A percentile compares a stretch with the other conserved stretches of the same genome.
phyloP scores from a whole-genome alignment of 495 filamentous ascomycete genomes.

The Lophiotrema nucula region DNA sequence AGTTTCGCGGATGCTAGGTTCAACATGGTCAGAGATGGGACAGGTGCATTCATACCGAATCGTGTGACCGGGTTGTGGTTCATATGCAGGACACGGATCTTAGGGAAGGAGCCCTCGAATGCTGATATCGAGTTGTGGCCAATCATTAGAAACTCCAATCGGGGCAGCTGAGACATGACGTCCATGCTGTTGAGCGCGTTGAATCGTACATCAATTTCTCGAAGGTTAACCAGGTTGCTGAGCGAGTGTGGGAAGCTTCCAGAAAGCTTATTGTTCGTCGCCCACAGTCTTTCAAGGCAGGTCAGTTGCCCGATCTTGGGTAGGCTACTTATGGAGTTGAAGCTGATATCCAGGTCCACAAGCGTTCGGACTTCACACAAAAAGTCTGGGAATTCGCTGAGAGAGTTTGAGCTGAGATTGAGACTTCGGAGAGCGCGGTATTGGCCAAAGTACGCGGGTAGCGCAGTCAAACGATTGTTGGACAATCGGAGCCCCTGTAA shows the following conservation, averaged over 20 bases:
- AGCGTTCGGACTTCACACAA: conserved; percentile 77
- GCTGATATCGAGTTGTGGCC: conserved; percentile 89
- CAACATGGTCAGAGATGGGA: conserved; percentile 78
- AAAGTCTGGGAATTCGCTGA: conserved; percentile 79
- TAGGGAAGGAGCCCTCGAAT: conserved; percentile 81
- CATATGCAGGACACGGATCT: conserved; percentile 76
- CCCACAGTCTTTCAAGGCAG: conserved; percentile 82
- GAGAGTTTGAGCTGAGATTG: conserved; percentile 88
- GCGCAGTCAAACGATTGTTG: conserved; percentile 77
- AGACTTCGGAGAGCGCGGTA: conserved; percentile 76
- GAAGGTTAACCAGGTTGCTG: conserved; percentile 68
- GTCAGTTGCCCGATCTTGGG: conserved; percentile 76
- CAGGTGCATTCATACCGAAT: conserved; percentile 74
- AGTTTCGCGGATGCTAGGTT: conserved; percentile 88
- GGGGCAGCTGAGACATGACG: conserved; percentile 74
- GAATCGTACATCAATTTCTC: conserved; percentile 90
- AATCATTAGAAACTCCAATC: conserved; percentile 78
- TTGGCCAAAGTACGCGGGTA: conserved; percentile 77
- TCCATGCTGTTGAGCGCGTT: conserved; percentile 86
- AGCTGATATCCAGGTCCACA: conserved; percentile 93
- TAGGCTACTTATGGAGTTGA: conserved; percentile 79
- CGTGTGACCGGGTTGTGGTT: conserved; percentile 92
- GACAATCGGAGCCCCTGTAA: conserved; percentile 87
- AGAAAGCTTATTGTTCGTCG: conserved; percentile 87
- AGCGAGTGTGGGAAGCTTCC: conserved; percentile 72